Base-by-base conservation (phyloP, 1,284 basidiomycete species). In the Cutaneotrichosporon sp. region DNA sequence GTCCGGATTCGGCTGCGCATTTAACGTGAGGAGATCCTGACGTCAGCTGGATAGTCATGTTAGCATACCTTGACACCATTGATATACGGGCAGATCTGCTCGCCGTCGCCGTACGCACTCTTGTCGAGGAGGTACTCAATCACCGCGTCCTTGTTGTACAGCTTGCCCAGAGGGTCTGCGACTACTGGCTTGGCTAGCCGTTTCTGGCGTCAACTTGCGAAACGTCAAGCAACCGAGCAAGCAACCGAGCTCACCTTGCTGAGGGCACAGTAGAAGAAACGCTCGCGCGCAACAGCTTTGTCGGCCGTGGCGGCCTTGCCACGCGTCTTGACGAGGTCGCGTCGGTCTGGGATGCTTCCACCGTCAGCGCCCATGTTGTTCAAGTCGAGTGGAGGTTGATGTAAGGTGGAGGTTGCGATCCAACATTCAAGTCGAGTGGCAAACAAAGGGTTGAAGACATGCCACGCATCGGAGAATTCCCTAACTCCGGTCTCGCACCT, bases 91-190 rank as follows among this genome's bases (percentile, higher is more conserved):
- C 91, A 92, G 72, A 92, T 92, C 69, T 86, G 84, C 68, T 90
- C 88, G 0, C 90, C 90, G 68, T 93, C 91, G 11, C 90, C 91
- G 74, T 80, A 81, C 53, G 90, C 91, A 10, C 85, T 81, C 73
- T 86, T 87, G 77, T 95, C 89, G 30, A 97, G 81, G 40, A 96
- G 83, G 77, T 88, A 94, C 76, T 95, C 91, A 56, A 97, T 85
- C 50, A 97, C 82, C 0, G 92, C 87, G 73, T 94, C 93, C 77
- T 95, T 96, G 81, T 97, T 97, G 77, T 96, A 97, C 2, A 97
- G 83, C 78, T 93, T 94, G 31, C 94, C 94, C 0, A 97, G 83
- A 0, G 88, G 88, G 80, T 92, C 95, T 0, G 92, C 88, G 0
- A 96, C 93, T 14, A 96, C 84, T 0, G 93, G 94, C 67, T 91